Evolutionary conservation across 371 early-diverging fungal species (phyloP).

Genomic region (Mortierella sp.): DNA sequence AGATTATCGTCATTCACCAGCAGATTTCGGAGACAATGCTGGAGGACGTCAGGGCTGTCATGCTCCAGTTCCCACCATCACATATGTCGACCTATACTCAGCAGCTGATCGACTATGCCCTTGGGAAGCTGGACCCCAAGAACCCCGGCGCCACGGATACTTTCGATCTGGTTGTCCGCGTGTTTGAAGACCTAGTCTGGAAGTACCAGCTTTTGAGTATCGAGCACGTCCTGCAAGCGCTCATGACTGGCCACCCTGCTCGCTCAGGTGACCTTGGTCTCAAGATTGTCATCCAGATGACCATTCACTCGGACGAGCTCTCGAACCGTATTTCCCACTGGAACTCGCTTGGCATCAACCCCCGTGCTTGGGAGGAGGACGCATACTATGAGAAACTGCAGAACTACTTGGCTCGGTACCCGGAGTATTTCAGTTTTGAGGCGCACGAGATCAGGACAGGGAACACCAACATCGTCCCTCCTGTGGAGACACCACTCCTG

Average conservation of each 20-base stretch:
- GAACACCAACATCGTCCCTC: slow-evolving; percentile 61
- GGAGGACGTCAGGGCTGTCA: slow-evolving; percentile 72
- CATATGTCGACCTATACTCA: slow-evolving; percentile 78
- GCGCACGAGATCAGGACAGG: slow-evolving; percentile 65
- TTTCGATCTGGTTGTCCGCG: slow-evolving; percentile 59
- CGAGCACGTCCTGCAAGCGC: slow-evolving; percentile 80
- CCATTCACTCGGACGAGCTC: slow-evolving; percentile 75
- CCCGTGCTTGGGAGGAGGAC: slow-evolving; percentile 82
- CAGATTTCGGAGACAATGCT: slow-evolving; percentile 54
- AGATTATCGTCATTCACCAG: slow-evolving; percentile 61
- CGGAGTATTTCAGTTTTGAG: slow-evolving; percentile 84
- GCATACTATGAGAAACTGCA: slow-evolving; percentile 76
- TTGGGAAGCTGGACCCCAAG: slow-evolving; percentile 62
- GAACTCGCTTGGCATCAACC: slow-evolving; percentile 73
- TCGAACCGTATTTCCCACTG: slow-evolving; percentile 74
- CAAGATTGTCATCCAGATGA: slow-evolving; percentile 67
- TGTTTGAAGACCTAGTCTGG: slow-evolving; percentile 80
- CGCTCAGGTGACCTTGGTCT: slow-evolving; percentile 63
- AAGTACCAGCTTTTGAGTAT: slow-evolving; percentile 77
- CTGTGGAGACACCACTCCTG: slow-evolving; percentile 73
- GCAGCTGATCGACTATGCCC: slow-evolving; percentile 75
- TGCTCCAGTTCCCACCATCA: slow-evolving; percentile 77
- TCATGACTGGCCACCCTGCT: slow-evolving; percentile 75
- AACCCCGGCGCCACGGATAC: slow-evolving; percentile 41
- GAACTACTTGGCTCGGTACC: slow-evolving; percentile 74